phyloP scores from a whole-genome alignment of 257 asterid genomes.

The Voacanga thouarsii region DNA sequence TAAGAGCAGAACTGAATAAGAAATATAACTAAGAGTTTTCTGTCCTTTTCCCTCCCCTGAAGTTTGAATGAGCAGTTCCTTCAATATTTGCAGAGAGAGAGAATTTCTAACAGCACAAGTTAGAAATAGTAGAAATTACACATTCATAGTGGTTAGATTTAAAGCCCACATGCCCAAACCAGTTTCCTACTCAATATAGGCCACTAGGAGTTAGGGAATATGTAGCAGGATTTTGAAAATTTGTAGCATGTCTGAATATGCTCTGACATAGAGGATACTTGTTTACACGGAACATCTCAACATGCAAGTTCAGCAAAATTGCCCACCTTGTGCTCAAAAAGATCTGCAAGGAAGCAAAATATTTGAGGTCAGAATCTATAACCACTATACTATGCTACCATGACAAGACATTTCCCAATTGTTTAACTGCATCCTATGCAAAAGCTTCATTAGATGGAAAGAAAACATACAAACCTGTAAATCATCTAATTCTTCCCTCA shows the following conservation, averaged over 20 bases:
- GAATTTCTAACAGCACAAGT: not conserved
- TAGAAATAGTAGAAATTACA: not conserved
- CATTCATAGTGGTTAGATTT: not conserved
- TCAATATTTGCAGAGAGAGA: not conserved
- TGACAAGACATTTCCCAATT: not conserved
- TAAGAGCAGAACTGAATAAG: not conserved
- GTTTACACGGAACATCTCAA: slow-evolving; percentile 97
- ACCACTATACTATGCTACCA: slow-evolving; percentile 12
- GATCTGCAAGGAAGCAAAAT: slow-evolving; percentile 56
- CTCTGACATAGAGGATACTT: slow-evolving; percentile 69
- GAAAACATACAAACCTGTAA: slow-evolving; percentile 57
- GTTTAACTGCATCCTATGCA: slow-evolving; percentile 6
- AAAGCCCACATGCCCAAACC: not conserved
- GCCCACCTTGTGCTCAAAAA: slow-evolving; percentile 99
- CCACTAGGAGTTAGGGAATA: not conserved
- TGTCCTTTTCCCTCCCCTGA: not conserved
- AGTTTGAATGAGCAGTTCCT: not conserved
- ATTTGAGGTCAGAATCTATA: slow-evolving; percentile 10
- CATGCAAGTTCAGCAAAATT: slow-evolving; percentile 89
- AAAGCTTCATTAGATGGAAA: slow-evolving; percentile 14
- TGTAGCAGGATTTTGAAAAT: not conserved
- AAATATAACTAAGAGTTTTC: not conserved
- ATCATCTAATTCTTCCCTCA: slow-evolving; percentile 99
- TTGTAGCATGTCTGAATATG: slow-evolving; percentile 7
- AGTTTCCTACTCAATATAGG: not conserved